Conservation (phyloP, 2,329 filamentous ascomycete genomes). For the Neofusicoccum sp. region DNA sequence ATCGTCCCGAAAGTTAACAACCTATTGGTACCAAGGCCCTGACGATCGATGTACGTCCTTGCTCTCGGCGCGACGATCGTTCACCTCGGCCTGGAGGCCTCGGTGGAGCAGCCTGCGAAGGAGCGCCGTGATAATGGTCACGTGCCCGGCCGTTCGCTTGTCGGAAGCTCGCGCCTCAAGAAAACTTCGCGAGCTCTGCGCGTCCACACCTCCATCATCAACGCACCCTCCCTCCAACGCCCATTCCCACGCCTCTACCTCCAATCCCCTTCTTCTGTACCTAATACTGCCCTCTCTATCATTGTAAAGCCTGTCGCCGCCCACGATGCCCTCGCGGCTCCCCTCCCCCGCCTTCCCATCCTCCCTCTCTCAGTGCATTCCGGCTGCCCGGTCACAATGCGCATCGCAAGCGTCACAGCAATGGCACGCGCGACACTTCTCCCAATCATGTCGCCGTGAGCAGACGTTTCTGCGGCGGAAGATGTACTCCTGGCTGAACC, state of each 20-base stretch:
- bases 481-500: constrained; percentile 64
- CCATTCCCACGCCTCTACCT: constrained; percentile 2
- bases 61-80: constrained; percentile 17
- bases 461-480: constrained; percentile 55
- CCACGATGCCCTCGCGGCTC: constrained; percentile 37
- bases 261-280: constrained; percentile 22
- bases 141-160: constrained; percentile 1
- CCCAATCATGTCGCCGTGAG: constrained; percentile 39
- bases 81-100: constrained; percentile 1
- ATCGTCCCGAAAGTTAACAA: constrained; percentile 8
- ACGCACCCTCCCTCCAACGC: constrained; percentile 21
- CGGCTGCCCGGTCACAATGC: constrained; percentile 24
- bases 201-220: constrained; percentile 25
- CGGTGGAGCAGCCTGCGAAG: constrained; percentile 3
- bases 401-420: constrained; percentile 7
- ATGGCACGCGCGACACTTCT: constrained; percentile 34
- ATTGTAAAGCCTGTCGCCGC: background rate
- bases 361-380: constrained; percentile 27
- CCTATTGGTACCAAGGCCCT: constrained; percentile 12
- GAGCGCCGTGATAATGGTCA: background rate
- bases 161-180: constrained; percentile 8
- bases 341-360: constrained; percentile 24
- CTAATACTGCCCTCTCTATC: constrained; percentile 23
- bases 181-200: constrained; percentile 17
- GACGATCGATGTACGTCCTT: constrained; percentile 11